Evolutionary conservation across 345 rosid species (phyloP), one percentile per base, ranked within the genome.

Genomic region (Gynandropsis gynandra): DNA sequence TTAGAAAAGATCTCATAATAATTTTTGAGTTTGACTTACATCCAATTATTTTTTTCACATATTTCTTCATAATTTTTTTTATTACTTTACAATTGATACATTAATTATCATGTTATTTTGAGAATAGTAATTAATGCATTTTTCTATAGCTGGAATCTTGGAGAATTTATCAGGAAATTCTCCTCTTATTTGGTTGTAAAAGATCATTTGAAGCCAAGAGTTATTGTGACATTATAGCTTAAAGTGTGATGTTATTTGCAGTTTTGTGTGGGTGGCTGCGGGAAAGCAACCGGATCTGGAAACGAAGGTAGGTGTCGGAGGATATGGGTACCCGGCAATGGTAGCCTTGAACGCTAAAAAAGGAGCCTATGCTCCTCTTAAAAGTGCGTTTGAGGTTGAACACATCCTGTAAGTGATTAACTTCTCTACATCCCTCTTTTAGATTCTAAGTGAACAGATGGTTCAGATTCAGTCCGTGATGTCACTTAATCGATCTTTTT

Each of bases 271-370:
- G 99, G 83, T 76, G 45, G 94, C 97, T 40, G 88, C 99, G 4
- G 87, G 88, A 53, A 81, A 78, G 70, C 97, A 93, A 63, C 85
- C 88, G 14, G 88, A 83, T 74, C 81, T 93, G 34, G 99, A 93
- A 72, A 80, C 69, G 21, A 74, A 35, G 12, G 92, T 93, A 7
- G 82, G 81, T 8, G 94, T 93, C 19, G 99, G 99, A 40, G 99
- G 97, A 53, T 93, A 93, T 10, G 99, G 99, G 8, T 93, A 88
- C 50, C 97, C 99, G 4, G 99, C 99, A 36, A 69, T 93, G 65
- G 94, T 93, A 34, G 99, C 97, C 27, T 65, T 93, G 81, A 93
- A 93, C 58, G 69, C 75, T 48, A 93, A 93, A 85, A 88, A 88
- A 74, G 97, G 80, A 63, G 97, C 80, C 14, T 88, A 83, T 66